Percentiles rank a stretch among this genome's conserved stretches.
phyloP scores from a whole-genome alignment of 495 filamentous ascomycete genomes.

The Penicillium longicatenatum region DNA sequence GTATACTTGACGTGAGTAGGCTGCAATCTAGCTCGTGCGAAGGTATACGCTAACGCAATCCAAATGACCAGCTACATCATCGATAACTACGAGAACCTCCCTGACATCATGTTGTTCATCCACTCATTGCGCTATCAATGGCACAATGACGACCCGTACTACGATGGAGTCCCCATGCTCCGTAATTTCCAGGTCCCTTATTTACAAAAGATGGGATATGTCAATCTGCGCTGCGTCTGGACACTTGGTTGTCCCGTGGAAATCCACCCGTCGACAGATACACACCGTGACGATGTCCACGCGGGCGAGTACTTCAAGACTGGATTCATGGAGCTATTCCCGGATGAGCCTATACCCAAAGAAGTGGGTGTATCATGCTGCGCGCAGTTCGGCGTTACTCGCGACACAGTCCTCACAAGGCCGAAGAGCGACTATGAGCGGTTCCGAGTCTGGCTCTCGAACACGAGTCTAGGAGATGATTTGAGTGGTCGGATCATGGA shows the following conservation, averaged over 20 bases:
- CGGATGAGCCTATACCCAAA: constrained; percentile 46
- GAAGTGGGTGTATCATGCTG: constrained; percentile 64
- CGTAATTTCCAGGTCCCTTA: constrained; percentile 56
- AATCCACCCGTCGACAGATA: constrained; percentile 52
- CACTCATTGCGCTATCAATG: constrained; percentile 64
- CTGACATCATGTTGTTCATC: constrained; percentile 60
- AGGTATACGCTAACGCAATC: not conserved
- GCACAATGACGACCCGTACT: constrained; percentile 60
- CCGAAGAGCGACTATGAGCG: constrained; percentile 57
- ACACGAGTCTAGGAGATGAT: constrained; percentile 57
- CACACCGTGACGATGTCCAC: constrained; percentile 43
- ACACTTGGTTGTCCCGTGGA: constrained; percentile 61
- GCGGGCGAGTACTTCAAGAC: constrained; percentile 52
- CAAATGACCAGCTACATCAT: constrained; percentile 57
- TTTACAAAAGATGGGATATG: constrained; percentile 58
- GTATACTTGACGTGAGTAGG: constrained; percentile 58
- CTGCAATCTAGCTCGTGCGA: not conserved
- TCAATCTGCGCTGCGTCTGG: constrained; percentile 68
- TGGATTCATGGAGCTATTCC: constrained; percentile 59
- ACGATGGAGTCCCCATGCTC: constrained; percentile 52
- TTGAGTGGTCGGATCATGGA: constrained; percentile 70
- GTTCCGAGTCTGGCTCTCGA: constrained; percentile 60
- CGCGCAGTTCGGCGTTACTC: constrained; percentile 70
- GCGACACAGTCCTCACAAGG: constrained; percentile 50
- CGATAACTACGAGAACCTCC: constrained; percentile 62